A percentile compares a stretch with the other conserved stretches of the same genome.
phyloP scores from a whole-genome alignment of 2,329 filamentous ascomycete species.

The Colletotrichum sp. region DNA sequence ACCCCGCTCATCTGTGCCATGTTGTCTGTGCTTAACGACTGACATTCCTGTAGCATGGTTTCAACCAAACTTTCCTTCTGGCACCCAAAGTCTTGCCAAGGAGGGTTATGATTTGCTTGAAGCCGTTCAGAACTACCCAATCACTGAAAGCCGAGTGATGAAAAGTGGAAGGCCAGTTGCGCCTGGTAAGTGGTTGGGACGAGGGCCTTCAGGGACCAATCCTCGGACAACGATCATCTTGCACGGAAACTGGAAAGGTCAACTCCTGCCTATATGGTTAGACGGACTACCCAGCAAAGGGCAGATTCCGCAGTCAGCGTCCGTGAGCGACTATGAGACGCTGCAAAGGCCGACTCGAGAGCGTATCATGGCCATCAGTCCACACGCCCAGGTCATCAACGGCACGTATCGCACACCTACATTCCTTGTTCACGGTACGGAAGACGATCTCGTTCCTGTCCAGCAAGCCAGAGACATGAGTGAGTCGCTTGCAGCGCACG shows the following conservation, averaged over 20 bases:
- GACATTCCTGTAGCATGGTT: background rate
- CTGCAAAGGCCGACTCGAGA: background rate
- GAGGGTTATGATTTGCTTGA: background rate
- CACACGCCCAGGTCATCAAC: slow-evolving; percentile 32
- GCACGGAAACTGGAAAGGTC: background rate
- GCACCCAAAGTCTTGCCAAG: background rate
- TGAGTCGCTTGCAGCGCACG: background rate
- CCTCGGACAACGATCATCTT: background rate
- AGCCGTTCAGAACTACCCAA: background rate
- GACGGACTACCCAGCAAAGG: background rate
- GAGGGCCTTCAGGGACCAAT: background rate
- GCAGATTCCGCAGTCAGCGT: background rate
- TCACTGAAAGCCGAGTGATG: background rate
- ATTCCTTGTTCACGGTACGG: slow-evolving; percentile 33
- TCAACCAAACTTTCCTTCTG: background rate
- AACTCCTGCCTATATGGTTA: background rate
- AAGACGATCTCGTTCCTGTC: slow-evolving; percentile 39
- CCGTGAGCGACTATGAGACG: background rate
- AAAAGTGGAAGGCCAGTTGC: background rate
- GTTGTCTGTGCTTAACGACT: background rate
- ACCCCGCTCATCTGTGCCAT: background rate
- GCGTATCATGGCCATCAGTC: slow-evolving; percentile 27
- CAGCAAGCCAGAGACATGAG: slow-evolving; percentile 23
- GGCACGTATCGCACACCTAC: slow-evolving; percentile 37
- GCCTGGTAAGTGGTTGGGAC: background rate